Base-by-base conservation (phyloP, 805 yeast genomes). In the Candida maesae region DNA sequence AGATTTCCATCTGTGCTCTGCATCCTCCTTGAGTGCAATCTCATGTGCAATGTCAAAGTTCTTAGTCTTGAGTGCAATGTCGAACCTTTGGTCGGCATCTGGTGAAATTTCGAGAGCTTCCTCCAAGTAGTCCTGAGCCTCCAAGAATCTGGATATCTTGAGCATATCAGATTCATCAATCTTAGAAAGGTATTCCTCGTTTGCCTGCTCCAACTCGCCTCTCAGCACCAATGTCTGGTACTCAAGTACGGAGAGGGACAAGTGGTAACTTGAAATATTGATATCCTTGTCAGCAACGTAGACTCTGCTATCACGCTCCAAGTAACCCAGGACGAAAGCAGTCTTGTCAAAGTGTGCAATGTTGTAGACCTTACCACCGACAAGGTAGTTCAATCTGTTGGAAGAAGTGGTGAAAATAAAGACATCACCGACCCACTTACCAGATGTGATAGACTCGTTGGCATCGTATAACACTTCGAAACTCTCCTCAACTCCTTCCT, bases 401-500 rank as follows among this genome's bases (percentile, higher is more conserved):
- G 95, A 73, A 15, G 79, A 58, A 2, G 97, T 88, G 13, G 97
- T 87, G 69, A 84, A 93, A 39, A 93, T 78, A 62, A 91, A 90
- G 34, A 93, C 97, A 68, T 93, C 98, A 51, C 98, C 99, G 55
- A 90, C 89, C 89, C 97, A 93, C 63, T 81, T 83, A 57, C 97
- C 97, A 21, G 95, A 82, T 45, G 85, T 78, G 28, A 91, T 77
- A 15, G 80, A 67, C 61, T 93, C 99, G 43, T 77, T 75, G 45
- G 88, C 75, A 47, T 95, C 95, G 56, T 82, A 78, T 42, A 87
- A 69, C 18, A 90, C 90, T 41, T 86, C 95, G 61, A 93, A 88
- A 13, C 91, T 77, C 28, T 76, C 83, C 58, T 85, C 96, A 27
- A 84, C 84, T 51, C 96, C 98, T 61, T 89, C 96, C 58, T 87